Evolutionary conservation across 192 early-diverging fungal genomes (phyloP).

Genomic region (Thamnidium elegans): DNA sequence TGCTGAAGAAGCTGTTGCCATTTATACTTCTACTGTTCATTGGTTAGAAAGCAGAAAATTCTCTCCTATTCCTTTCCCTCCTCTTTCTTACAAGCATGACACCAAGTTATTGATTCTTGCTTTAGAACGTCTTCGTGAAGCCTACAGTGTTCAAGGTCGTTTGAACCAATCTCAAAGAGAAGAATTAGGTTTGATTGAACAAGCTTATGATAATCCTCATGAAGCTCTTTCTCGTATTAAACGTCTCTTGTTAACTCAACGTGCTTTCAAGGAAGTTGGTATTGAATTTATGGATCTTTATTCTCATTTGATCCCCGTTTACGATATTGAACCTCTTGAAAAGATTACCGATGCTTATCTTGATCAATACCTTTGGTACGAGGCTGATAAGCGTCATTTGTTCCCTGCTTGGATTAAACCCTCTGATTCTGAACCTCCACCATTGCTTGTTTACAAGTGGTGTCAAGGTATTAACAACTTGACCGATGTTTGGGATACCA

Average conservation of each 20-base stretch:
- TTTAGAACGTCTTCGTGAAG: slow-evolving; percentile 91
- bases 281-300: slow-evolving; percentile 99
- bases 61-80: slow-evolving; percentile 98
- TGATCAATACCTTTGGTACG: slow-evolving; percentile 99
- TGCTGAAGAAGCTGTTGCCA: slow-evolving; percentile 96
- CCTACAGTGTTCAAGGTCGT: slow-evolving; percentile 92
- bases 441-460: slow-evolving; percentile 96
- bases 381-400: slow-evolving; percentile 94
- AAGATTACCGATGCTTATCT: slow-evolving; percentile 99
- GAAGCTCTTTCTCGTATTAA: slow-evolving; percentile 86
- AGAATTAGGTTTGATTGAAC: slow-evolving; percentile 96
- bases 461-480: slow-evolving; percentile 99
- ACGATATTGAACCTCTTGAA: slow-evolving; percentile 98
- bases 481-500: slow-evolving; percentile 91
- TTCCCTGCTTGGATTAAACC: slow-evolving; percentile 99
- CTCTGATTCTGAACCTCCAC: slow-evolving; percentile 93
- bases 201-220: slow-evolving; percentile 97
- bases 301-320: slow-evolving; percentile 94
- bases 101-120: slow-evolving; percentile 97
- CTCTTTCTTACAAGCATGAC: slow-evolving; percentile 99
- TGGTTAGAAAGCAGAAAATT: slow-evolving; percentile 98
- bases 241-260: slow-evolving; percentile 91
- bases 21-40: slow-evolving; percentile 96
- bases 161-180: slow-evolving; percentile 96
- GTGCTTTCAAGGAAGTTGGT: slow-evolving; percentile 98